Base-by-base conservation (phyloP, 192 early-diverging fungal species). In the Backusella tarrabulga region DNA sequence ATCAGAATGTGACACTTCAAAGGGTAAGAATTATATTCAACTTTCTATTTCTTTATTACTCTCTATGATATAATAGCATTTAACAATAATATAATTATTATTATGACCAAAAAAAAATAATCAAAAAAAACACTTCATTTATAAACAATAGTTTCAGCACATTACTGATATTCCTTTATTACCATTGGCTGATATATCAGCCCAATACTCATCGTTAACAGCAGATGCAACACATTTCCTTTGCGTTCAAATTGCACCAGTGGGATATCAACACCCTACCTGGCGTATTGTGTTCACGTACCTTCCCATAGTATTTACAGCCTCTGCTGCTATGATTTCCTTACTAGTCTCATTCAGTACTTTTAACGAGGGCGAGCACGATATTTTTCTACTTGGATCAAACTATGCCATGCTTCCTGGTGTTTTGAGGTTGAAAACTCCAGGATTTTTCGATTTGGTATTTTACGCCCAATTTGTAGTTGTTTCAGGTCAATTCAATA, bases 391-490 rank as follows among this genome's bases (percentile, higher is more conserved):
- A 34, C 60, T 77, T 32, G 67, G 68, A 14, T 81, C 80, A 11
- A 81, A 81, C 46, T 81, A 81, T 50, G 76, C 76, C 36, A 74
- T 78, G 21, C 40, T 74, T n/a, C 80, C 80, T 41, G 74, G 73
- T 36, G 34, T 78, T 5, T 74, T 86, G 56, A 77, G 74, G 19
- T 77, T 88, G 2, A 85, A 88, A 52, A 84, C 87, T 1, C 87
- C 87, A 21, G 85, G 87, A 0, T 78, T 88, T 63, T 88, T 88
- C 56, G 87, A 88, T 78, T 66, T 88, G 11, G 40, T 88, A n/a
- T 83, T 78, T 69, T 88, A 88, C 40, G 72, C 83, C 6, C 87
- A 88, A 72, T 88, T 88, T 68, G 82, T 86, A 67, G 77, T 88
- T 15, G 77, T 80, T 52, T 80, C 79, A 1, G 85, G 85, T 2